A percentile compares a stretch with the other conserved stretches of the same genome.
Conservation (phyloP, 2,329 filamentous ascomycete genomes). For the Capronia americana region DNA sequence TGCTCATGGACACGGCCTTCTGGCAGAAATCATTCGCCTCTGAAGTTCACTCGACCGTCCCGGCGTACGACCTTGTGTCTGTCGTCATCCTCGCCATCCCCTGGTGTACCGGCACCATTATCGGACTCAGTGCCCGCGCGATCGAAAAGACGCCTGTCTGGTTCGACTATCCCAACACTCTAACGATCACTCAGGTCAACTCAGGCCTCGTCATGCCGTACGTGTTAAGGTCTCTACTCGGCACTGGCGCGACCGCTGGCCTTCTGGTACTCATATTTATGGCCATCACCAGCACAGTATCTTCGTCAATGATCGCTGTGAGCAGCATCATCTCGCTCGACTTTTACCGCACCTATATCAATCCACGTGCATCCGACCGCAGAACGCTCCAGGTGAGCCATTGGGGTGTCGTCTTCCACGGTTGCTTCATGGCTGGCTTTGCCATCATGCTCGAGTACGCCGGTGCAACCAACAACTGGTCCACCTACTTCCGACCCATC, state of each 20-base stretch:
- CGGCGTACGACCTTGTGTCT: conserved; percentile 55
- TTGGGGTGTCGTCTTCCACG: conserved; percentile 56
- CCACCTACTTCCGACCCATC: conserved; percentile 51
- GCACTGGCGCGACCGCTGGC: conserved; percentile 51
- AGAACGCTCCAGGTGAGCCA: conserved; percentile 55
- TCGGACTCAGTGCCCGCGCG: conserved; percentile 54
- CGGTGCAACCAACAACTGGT: conserved; percentile 58
- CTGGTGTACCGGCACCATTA: conserved; percentile 56
- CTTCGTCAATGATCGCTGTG: conserved; percentile 59
- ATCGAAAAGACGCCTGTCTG: conserved; percentile 56
- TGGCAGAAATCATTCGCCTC: conserved; percentile 61
- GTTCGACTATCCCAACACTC: conserved; percentile 51
- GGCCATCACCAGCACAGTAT: conserved; percentile 59
- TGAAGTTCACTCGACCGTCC: conserved; percentile 56
- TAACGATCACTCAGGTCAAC: conserved; percentile 52
- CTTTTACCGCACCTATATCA: conserved; percentile 59
- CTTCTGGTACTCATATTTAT: conserved; percentile 60
- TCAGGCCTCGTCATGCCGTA: conserved; percentile 58
- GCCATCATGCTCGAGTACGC: conserved; percentile 57
- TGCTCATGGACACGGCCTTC: conserved; percentile 61
- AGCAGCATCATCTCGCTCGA: conserved; percentile 59
- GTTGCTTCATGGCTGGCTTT: conserved; percentile 56
- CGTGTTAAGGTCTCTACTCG: conserved; percentile 52
- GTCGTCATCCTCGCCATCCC: conserved; percentile 56
- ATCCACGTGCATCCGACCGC: conserved; percentile 53